phyloP scores from a whole-genome alignment of 129 eudicot species.

The Flaveria brownii region DNA sequence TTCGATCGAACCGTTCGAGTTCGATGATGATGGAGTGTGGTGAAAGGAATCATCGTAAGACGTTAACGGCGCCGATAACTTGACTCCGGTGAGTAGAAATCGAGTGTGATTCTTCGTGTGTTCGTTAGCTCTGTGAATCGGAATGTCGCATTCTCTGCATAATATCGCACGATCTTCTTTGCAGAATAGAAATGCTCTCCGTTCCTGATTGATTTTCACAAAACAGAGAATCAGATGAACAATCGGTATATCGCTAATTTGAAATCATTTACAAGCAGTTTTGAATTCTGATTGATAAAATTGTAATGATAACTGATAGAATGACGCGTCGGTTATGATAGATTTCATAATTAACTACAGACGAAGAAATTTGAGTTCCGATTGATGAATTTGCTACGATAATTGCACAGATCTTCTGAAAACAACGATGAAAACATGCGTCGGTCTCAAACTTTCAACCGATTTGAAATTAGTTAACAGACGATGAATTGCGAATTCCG shows the following conservation, averaged over 20 bases:
- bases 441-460: not conserved
- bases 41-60: conserved; percentile 26
- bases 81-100: conserved; percentile 70
- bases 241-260: too few species aligned
- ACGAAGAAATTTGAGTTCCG: not conserved
- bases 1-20: conserved; percentile 28
- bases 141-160: conserved; percentile 78
- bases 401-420: not conserved
- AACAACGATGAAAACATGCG: not conserved
- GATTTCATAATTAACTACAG: too few species aligned
- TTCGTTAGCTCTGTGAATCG: conserved; percentile 70
- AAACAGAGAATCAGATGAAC: not conserved
- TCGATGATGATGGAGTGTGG: conserved; percentile 44
- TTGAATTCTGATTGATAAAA: not conserved
- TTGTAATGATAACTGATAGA: too few species aligned
- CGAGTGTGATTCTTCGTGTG: conserved; percentile 72
- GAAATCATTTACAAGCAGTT: too few species aligned
- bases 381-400: not conserved
- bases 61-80: conserved; percentile 50
- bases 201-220: conserved; percentile 43
- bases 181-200: conserved; percentile 76
- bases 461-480: too few species aligned
- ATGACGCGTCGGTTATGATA: not conserved
- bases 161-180: conserved; percentile 84
- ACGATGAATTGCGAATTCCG: not conserved